Conservation (phyloP, 208 protist species). For the Trypanosoma melophagium region DNA sequence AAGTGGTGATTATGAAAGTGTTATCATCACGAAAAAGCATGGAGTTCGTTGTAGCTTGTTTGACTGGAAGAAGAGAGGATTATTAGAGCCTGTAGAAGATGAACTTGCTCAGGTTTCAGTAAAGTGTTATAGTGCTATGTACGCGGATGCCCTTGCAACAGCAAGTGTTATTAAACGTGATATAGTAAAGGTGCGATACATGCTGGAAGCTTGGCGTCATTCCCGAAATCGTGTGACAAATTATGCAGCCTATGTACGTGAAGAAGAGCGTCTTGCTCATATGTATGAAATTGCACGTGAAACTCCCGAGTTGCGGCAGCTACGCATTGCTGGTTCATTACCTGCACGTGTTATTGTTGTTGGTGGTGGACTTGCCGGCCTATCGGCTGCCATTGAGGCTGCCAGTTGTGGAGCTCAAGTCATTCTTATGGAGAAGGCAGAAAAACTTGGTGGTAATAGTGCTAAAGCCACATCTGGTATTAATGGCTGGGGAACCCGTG, state of each 20-base stretch:
- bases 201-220: slow-evolving; percentile 58
- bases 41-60: slow-evolving; percentile 29
- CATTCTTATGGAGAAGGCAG: slow-evolving; percentile 91
- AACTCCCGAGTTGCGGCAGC: slow-evolving; percentile 42
- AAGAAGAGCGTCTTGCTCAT: slow-evolving; percentile 56
- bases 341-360: slow-evolving; percentile 79
- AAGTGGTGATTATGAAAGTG: slow-evolving; percentile 56
- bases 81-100: slow-evolving; percentile 30
- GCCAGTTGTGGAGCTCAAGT: slow-evolving; percentile 82
- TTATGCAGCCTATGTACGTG: slow-evolving; percentile 45
- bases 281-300: slow-evolving; percentile 76
- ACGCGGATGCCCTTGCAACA: slow-evolving; percentile 80
- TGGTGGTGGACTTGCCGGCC: slow-evolving; percentile 86
- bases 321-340: slow-evolving; percentile 57
- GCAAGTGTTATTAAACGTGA: slow-evolving; percentile 65
- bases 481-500: slow-evolving; percentile 88
- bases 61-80: slow-evolving; percentile 34
- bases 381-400: slow-evolving; percentile 79
- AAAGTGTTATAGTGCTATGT: slow-evolving; percentile 82
- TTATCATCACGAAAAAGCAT: slow-evolving; percentile 10
- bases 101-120: slow-evolving; percentile 67
- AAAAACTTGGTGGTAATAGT: slow-evolving; percentile 92
- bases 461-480: slow-evolving; percentile 96
- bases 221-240: slow-evolving; percentile 54
- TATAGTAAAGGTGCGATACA: slow-evolving; percentile 48